These are phyloP conservation scores for Torulaspora gathmanii DNA, from an alignment of 805 yeast species.

Conservation along the genomic window DNA sequence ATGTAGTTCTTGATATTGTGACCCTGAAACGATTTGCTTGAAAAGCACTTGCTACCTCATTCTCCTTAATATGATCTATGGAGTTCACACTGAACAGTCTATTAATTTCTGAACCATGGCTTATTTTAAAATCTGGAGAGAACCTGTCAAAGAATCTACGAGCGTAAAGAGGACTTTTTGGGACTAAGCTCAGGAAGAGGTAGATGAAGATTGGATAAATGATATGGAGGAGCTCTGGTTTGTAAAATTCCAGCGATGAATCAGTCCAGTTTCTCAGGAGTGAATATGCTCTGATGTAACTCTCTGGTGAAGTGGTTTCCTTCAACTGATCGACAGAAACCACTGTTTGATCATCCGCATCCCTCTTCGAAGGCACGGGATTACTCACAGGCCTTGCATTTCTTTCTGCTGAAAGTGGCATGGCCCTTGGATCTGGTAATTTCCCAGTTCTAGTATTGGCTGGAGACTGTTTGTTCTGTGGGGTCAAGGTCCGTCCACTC, in stretches of 20 bases:
- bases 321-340: slow-evolving; percentile 23
- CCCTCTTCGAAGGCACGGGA: slow-evolving; percentile 32
- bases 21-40: slow-evolving; percentile 68
- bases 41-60: slow-evolving; percentile 73
- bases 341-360: slow-evolving; percentile 26
- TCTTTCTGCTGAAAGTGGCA: slow-evolving; percentile 32
- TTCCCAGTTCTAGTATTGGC: slow-evolving; percentile 44
- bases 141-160: slow-evolving; percentile 71
- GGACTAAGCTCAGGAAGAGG: slow-evolving; percentile 72
- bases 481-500: slow-evolving; percentile 55
- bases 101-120: slow-evolving; percentile 74
- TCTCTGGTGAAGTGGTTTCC: slow-evolving; percentile 47
- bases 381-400: slow-evolving; percentile 34
- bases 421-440: slow-evolving; percentile 28
- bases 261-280: slow-evolving; percentile 86
- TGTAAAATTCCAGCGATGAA: slow-evolving; percentile 83
- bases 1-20: slow-evolving; percentile 73
- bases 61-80: slow-evolving; percentile 76
- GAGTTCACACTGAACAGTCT: slow-evolving; percentile 68
- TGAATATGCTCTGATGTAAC: slow-evolving; percentile 74
- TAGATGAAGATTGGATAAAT: slow-evolving; percentile 92
- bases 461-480: slow-evolving; percentile 45
- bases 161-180: slow-evolving; percentile 59
- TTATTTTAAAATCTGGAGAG: slow-evolving; percentile 62
- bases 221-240: slow-evolving; percentile 77